Conservation (phyloP, 345 rosid genomes). For the Arabis alpina region DNA sequence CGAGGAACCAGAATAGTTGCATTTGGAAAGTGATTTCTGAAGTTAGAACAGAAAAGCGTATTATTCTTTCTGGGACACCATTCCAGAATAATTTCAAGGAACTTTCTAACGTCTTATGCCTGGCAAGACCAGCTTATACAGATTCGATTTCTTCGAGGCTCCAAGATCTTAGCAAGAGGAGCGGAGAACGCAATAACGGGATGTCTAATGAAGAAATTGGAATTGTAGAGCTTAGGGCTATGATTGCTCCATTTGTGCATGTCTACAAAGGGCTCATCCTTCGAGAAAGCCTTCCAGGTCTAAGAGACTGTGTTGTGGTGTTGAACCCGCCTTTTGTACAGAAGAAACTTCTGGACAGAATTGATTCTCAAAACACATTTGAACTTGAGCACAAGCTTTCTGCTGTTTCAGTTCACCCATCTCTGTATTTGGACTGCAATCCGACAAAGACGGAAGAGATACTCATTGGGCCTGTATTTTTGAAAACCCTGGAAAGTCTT, state of each 20-base stretch:
- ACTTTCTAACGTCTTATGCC: slow-evolving; percentile 59
- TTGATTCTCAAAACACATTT: slow-evolving; percentile 36
- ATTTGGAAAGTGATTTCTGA: slow-evolving; percentile 67
- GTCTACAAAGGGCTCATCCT: slow-evolving; percentile 66
- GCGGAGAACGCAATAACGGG: slow-evolving; percentile 45
- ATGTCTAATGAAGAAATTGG: slow-evolving; percentile 41
- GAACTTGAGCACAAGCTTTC: slow-evolving; percentile 47
- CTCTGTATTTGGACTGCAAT: slow-evolving; percentile 39
- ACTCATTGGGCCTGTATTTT: slow-evolving; percentile 13
- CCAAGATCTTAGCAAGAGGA: slow-evolving; percentile 41
- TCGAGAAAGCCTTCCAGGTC: slow-evolving; percentile 65
- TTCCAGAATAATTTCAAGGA: slow-evolving; percentile 82
- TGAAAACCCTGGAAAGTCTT: slow-evolving; percentile 31
- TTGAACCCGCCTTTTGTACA: slow-evolving; percentile 55
- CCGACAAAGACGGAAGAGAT: slow-evolving; percentile 20
- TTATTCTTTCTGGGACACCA: slow-evolving; percentile 83
- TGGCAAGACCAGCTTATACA: slow-evolving; percentile 56
- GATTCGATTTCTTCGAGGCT: slow-evolving; percentile 28
- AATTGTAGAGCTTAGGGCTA: slow-evolving; percentile 40
- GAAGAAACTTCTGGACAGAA: slow-evolving; percentile 47
- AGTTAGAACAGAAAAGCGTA: slow-evolving; percentile 56
- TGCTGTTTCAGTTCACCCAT: slow-evolving; percentile 65
- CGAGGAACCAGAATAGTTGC: slow-evolving; percentile 58
- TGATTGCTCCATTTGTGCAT: slow-evolving; percentile 72
- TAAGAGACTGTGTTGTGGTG: slow-evolving; percentile 59